These are phyloP conservation scores for Lunularia cruciata DNA, from an alignment of 225 moss, liverwort and hornwort species.

Conservation along the genomic window DNA sequence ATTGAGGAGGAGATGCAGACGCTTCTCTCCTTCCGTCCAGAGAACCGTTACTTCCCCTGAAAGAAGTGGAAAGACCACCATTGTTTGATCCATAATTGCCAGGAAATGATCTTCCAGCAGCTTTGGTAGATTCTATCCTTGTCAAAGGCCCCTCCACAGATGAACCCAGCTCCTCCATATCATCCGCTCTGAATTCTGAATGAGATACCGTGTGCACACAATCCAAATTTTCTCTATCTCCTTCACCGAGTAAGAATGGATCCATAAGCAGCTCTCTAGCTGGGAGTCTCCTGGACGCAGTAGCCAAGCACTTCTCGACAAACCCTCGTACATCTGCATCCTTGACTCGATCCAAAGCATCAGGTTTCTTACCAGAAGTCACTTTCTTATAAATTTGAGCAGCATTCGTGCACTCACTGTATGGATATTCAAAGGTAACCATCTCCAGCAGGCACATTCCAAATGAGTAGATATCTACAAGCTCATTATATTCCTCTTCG, in stretches of 20 bases:
- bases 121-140: neutral
- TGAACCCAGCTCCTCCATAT: slow-evolving; percentile 25
- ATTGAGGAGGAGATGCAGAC: slow-evolving; percentile 12
- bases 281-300: slow-evolving; percentile 79
- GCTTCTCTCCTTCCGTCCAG: neutral
- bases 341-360: slow-evolving; percentile 81
- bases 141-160: slow-evolving; percentile 17
- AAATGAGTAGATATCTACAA: slow-evolving; percentile 96
- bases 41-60: slow-evolving; percentile 3
- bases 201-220: slow-evolving; percentile 10
- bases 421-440: slow-evolving; percentile 97
- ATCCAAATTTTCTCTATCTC: slow-evolving; percentile 64
- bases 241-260: slow-evolving; percentile 67
- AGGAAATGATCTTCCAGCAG: neutral
- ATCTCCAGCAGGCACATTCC: slow-evolving; percentile 99
- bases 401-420: slow-evolving; percentile 95
- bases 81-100: neutral
- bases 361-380: slow-evolving; percentile 93
- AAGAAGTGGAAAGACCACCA: neutral
- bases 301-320: slow-evolving; percentile 82
- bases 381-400: slow-evolving; percentile 98
- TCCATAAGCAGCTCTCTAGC: slow-evolving; percentile 88
- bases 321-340: slow-evolving; percentile 83
- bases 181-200: slow-evolving; percentile 11
- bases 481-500: slow-evolving; percentile 91